Percentiles rank a stretch among this genome's conserved stretches.
Conservation (phyloP, 768 basidiomycete genomes). For the Paxillus rubicundulus region DNA sequence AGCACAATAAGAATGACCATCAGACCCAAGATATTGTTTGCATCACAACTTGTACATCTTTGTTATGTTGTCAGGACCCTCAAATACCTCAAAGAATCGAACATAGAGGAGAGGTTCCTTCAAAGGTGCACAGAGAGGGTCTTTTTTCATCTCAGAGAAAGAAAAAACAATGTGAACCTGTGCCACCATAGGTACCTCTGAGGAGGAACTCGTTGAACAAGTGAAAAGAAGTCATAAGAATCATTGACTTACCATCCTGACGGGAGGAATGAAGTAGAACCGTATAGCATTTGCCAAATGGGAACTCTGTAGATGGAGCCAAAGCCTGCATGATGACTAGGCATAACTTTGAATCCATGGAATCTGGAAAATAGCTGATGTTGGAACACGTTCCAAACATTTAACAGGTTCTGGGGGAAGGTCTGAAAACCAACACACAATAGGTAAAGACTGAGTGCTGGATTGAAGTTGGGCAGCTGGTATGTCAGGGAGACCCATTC, state of each 20-base stretch:
- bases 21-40: not conserved
- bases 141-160: not conserved
- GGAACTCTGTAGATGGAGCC: not conserved
- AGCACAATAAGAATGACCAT: not conserved
- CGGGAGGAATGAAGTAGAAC: not conserved
- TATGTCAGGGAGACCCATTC: not conserved
- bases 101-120: not conserved
- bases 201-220: not conserved
- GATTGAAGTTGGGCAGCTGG: not conserved
- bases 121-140: not conserved
- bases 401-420: not conserved
- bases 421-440: not conserved
- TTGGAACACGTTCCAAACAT: not conserved
- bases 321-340: conserved; percentile 14
- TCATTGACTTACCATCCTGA: not conserved
- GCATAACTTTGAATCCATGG: not conserved
- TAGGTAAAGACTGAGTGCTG: not conserved
- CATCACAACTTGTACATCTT: not conserved
- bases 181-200: not conserved
- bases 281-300: conserved; percentile 2
- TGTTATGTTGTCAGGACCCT: not conserved
- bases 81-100: not conserved
- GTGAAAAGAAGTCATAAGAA: not conserved
- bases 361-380: not conserved
- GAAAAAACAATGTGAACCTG: not conserved